Conservation (phyloP, 768 basidiomycete species). For the Amanita polypyramis region DNA sequence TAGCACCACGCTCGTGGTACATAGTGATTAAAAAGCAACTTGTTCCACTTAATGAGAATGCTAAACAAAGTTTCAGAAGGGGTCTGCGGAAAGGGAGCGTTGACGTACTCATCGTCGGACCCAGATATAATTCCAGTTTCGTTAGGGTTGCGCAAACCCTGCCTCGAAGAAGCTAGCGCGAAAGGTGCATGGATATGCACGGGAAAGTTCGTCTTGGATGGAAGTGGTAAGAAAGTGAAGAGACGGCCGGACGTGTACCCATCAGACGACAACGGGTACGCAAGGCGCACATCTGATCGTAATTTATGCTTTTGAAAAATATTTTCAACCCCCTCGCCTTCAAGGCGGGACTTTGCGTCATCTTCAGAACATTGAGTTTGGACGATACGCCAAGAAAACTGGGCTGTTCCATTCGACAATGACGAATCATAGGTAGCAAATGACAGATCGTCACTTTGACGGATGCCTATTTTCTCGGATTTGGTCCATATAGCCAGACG, state of each 20-base stretch:
- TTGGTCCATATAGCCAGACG: constrained; percentile 14
- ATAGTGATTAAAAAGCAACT: constrained; percentile 29
- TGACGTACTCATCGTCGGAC: constrained; percentile 30
- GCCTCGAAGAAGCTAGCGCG: constrained; percentile 33
- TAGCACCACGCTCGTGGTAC: constrained; percentile 34
- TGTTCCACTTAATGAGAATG: constrained; percentile 37
- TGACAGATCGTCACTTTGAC: neutral
- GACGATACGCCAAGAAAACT: constrained; percentile 22
- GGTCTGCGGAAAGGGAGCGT: neutral
- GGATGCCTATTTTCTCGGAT: neutral
- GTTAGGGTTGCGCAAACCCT: constrained; percentile 31
- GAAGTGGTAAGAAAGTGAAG: constrained; percentile 40
- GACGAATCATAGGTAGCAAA: neutral
- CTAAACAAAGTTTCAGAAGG: constrained; percentile 19
- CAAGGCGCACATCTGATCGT: constrained; percentile 23
- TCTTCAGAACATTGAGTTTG: constrained; percentile 11
- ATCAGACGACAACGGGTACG: constrained; percentile 20
- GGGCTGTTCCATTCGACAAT: neutral
- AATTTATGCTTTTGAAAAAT: constrained; percentile 30
- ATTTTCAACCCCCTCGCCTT: neutral
- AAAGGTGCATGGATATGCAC: constrained; percentile 37
- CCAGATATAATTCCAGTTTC: constrained; percentile 28
- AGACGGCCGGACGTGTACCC: constrained; percentile 23
- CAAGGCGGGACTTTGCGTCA: constrained; percentile 1
- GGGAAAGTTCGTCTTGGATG: constrained; percentile 32